Base-by-base conservation (phyloP, 1,284 basidiomycete genomes). In the Tremellales sp. region DNA sequence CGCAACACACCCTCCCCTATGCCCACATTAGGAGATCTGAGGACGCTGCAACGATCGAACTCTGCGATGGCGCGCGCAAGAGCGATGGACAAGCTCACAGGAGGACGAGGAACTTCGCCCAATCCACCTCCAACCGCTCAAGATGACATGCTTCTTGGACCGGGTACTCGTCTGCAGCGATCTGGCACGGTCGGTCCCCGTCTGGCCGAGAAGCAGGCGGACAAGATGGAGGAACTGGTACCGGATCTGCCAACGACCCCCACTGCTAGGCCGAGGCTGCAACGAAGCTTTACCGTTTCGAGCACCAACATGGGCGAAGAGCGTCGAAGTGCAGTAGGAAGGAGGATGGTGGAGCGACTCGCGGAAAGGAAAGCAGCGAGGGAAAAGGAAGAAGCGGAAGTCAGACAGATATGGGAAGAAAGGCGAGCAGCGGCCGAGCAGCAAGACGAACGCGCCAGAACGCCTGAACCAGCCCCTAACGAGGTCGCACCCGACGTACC, bases 1-100 rank as follows among this genome's bases (percentile, higher is more conserved):
- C 56, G 66, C 24, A 64, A 65, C 47, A 72, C 68, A 0, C 70
- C 70, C 2, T 64, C 63, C 45, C 72, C 72, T 4, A 54, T 74
- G 4, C 72, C 70, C 2, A 63, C 66, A 4, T 56, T 74, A 1
- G 68, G 66, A 19, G 70, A 73, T 24, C 51, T 74, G 8, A 50
- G 67, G 7, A 65, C 61, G 19, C 61, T 75, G 0, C 68, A 70
- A 33, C 59, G 73, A 7, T 73, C 72, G 10, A 75, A 75, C 48
- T 73, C 72, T 19, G 65, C 68, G 1, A 66, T 67, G 6, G 72
- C 72, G 0, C 43, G 73, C 24, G 67, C 67, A 11, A 61, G 67
- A 21, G 73, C 73, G 2, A 71, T 75, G 69, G 60, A 62, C 23
- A 70, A 69, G 55, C 55, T 75, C 22, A 74, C 70, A 5, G 73